Conservation (phyloP, 1,284 basidiomycete genomes). For the Erythrobasidium hasegawianum region DNA sequence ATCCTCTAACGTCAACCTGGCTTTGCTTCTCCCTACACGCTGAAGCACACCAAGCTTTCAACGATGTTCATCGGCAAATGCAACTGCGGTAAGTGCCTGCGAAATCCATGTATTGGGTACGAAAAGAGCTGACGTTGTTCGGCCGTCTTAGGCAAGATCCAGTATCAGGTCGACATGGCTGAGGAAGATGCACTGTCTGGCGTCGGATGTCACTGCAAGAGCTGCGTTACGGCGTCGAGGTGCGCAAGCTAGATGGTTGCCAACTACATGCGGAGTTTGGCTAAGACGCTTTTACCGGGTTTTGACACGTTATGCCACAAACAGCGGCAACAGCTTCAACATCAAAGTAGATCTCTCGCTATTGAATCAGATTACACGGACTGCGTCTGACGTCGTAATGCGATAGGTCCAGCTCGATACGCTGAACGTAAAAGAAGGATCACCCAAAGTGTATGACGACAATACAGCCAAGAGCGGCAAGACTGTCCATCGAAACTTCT, state of each 20-base stretch:
- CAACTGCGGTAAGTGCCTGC: conserved; percentile 18
- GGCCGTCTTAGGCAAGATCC: conserved; percentile 22
- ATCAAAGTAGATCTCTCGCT: not conserved
- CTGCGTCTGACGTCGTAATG: too few relatives aligned
- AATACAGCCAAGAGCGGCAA: conserved; percentile 30
- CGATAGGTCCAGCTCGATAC: too few relatives aligned
- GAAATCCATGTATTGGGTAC: too few relatives aligned
- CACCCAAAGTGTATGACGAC: conserved; percentile 11
- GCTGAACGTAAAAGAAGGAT: conserved; percentile 21
- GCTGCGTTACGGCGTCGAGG: conserved; percentile 13
- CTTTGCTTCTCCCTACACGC: not conserved
- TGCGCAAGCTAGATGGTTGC: too few relatives aligned
- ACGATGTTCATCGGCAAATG: conserved; percentile 23
- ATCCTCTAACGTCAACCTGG: too few relatives aligned
- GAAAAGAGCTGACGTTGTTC: too few relatives aligned
- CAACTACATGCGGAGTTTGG: not conserved
- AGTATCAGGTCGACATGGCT: conserved; percentile 15
- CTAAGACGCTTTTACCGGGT: not conserved
- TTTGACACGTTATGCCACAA: too few relatives aligned
- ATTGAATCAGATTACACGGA: not conserved
- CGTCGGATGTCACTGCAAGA: conserved; percentile 24
- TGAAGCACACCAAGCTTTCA: too few relatives aligned
- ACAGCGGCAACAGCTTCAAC: conserved; percentile 28
- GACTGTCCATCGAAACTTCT: conserved; percentile 34
- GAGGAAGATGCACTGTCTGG: conserved; percentile 18